Base-by-base conservation (phyloP, 208 protist genomes). In the Crithidia sp. region DNA sequence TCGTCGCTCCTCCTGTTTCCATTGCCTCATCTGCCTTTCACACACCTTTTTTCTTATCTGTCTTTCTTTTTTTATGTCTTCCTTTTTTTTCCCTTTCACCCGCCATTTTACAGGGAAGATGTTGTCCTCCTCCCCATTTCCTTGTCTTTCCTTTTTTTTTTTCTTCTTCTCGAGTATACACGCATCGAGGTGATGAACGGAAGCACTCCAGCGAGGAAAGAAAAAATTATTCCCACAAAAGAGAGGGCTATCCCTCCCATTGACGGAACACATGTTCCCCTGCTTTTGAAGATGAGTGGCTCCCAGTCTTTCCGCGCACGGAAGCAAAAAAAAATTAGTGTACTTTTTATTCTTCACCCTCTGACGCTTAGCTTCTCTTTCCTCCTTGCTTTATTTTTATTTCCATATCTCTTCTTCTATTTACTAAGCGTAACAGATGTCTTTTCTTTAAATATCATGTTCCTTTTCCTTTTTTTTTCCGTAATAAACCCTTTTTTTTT, bases 21-120 rank as follows among this genome's bases (percentile, higher is more conserved):
- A 49, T 49, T 66, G 50, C 49, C 19, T 60, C 57, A 70, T 76
- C 63, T 71, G 56, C 58, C 19, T 71, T 49, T 49, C 9, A 49
- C 7, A 7, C 45, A 16, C 17, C 8, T 60, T 53, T 44, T 62
- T 62, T 49, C 56, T 60, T 63, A 43, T 67, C 19, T 36, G 6
- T 6, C 13, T 45, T 67, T 7, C 36, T 39, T 39, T 67, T 67
- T 50, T 54, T 54, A 45, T 76, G 7, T 37, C n/a, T 17, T 61
- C 49, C 49, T 57, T 56, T 70, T 50, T 76, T 76, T 43, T 58
- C 52, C 5, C 39, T 65, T 52, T n/a, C 19, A 4, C 49, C 19
- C 13, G 63, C 7, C 47, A 50, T 74, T 9, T 56, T 28, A 28
- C 28, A 28, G 28, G 28, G 28, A 28, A 28, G 28, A 28, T 28